Conservation (phyloP, 805 yeast species). For the Grigorovia humatica region DNA sequence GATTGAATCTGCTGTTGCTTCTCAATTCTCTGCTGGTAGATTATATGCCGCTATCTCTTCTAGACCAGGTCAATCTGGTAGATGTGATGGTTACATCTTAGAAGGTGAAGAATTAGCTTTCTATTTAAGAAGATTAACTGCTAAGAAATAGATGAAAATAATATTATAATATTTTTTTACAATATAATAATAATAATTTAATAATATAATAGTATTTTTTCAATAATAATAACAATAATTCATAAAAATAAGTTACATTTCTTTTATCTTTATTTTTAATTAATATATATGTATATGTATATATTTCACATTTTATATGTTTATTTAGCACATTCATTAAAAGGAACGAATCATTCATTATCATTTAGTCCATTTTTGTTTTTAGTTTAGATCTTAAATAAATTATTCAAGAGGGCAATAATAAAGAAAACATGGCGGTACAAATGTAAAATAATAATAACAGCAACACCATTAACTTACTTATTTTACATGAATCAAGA, state of each 20-base stretch:
- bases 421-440: background rate
- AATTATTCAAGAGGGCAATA: background rate
- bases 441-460: too few species aligned
- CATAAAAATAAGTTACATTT: constrained; percentile 1
- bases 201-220: background rate
- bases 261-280: constrained; percentile 1
- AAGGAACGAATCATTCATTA: background rate
- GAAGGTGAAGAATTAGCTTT: constrained; percentile 99
- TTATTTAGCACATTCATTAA: background rate
- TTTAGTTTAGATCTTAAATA: background rate
- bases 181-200: background rate
- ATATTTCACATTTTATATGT: background rate
- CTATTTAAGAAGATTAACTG: constrained; percentile 99
- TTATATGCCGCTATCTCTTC: constrained; percentile 97
- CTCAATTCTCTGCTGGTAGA: constrained; percentile 98
- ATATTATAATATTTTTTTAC: background rate
- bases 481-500: too few species aligned
- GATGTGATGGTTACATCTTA: constrained; percentile 99
- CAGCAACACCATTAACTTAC: too few species aligned
- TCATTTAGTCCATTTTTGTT: background rate
- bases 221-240: background rate
- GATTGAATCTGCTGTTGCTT: constrained; percentile 82
- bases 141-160: constrained; percentile 72
- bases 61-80: constrained; percentile 99
- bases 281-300: background rate